Evolutionary conservation across 129 eudicot species (phyloP).

Genomic region (Centella asiatica): DNA sequence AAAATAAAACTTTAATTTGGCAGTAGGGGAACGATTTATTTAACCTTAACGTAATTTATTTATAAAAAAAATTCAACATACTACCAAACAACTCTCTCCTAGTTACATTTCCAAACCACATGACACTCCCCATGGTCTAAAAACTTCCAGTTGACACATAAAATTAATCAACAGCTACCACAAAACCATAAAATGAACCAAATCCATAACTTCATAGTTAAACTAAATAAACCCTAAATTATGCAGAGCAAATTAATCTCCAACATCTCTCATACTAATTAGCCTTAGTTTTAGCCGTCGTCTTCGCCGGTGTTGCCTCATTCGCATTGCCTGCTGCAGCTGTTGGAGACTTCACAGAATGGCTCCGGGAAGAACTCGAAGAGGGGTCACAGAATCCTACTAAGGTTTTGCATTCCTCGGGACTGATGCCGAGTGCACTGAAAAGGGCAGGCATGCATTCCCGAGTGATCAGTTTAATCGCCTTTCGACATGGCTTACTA

Average conservation of each 20-base stretch:
- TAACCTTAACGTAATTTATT: too few relatives aligned
- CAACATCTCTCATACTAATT: neutral
- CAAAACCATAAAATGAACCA: neutral
- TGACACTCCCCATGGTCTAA: neutral
- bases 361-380: constrained; percentile 7
- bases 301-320: neutral
- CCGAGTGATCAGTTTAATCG: constrained; percentile 23
- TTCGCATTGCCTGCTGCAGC: neutral
- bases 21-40: too few relatives aligned
- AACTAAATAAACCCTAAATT: neutral
- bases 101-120: too few relatives aligned
- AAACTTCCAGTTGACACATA: neutral
- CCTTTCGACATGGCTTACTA: constrained; percentile 18
- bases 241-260: neutral
- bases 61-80: too few relatives aligned
- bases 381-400: constrained; percentile 31
- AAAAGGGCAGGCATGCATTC: constrained; percentile 41
- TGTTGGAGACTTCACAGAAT: constrained; percentile 1
- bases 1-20: too few relatives aligned
- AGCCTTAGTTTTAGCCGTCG: neutral
- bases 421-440: constrained; percentile 21
- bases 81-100: too few relatives aligned
- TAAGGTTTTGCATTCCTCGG: constrained; percentile 22
- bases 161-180: neutral
- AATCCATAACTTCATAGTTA: neutral